phyloP scores from a whole-genome alignment of 2,329 filamentous ascomycete species.

The Phaeomoniella chlamydospora region DNA sequence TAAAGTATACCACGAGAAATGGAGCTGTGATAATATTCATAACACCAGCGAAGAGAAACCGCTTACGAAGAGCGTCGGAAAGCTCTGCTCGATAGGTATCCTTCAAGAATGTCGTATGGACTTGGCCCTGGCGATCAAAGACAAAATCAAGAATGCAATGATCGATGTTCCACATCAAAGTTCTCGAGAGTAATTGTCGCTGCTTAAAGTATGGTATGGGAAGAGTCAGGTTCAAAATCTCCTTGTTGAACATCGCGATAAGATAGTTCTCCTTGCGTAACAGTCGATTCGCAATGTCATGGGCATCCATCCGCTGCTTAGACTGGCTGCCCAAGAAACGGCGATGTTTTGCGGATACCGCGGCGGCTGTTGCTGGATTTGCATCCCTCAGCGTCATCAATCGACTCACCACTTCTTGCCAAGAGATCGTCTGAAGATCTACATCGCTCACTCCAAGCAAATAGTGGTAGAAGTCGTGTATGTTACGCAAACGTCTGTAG shows the following conservation, averaged over 20 bases:
- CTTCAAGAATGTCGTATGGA: constrained; percentile 73
- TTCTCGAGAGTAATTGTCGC: constrained; percentile 74
- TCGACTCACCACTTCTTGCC: constrained; percentile 78
- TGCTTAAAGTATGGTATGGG: constrained; percentile 70
- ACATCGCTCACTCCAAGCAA: constrained; percentile 69
- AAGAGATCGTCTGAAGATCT: constrained; percentile 88
- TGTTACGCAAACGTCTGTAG: constrained; percentile 55
- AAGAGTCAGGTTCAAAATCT: constrained; percentile 74
- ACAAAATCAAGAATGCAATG: constrained; percentile 86
- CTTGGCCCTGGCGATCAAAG: constrained; percentile 78
- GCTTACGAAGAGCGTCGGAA: constrained; percentile 60
- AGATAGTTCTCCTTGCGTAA: constrained; percentile 97
- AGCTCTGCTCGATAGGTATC: constrained; percentile 66
- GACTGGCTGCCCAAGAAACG: constrained; percentile 66
- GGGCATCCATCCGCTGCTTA: constrained; percentile 86
- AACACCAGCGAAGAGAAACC: constrained; percentile 70
- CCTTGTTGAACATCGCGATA: constrained; percentile 95
- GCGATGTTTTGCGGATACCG: constrained; percentile 42
- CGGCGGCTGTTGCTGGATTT: constrained; percentile 67
- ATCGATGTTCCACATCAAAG: constrained; percentile 82
- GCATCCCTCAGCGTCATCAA: constrained; percentile 73
- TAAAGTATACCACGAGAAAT: constrained; percentile 71
- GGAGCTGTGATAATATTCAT: constrained; percentile 80
- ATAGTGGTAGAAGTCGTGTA: constrained; percentile 76
- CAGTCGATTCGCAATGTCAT: constrained; percentile 89